Evolutionary conservation across 176 grass and related monocot genomes (phyloP), one percentile per base, ranked within the genome.

Genomic region (Phoenix roebelenii): DNA sequence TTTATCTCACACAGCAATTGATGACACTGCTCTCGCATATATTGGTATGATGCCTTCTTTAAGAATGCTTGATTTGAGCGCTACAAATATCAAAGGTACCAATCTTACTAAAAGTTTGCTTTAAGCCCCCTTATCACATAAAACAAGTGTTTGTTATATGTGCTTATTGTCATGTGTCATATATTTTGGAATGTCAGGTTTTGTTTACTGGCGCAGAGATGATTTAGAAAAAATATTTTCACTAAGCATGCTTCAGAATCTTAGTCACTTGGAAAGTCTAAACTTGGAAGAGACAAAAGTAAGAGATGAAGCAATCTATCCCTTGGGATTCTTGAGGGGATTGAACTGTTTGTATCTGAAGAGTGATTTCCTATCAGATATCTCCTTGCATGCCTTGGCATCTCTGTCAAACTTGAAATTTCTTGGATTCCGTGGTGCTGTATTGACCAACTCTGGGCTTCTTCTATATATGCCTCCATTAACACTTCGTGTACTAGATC

Each of bases 331-430:
- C 32, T 50, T 85, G 4, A 66, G 64, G 70, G 74, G 75, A 55
- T 58, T 97, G 50, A 83, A 83, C 51, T 85, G 71, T 72, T 60
- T 97, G 68, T 88, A 80, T 75, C 54, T 97, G 50, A 91, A 80
- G 76, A 91, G 93, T 77, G 78, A 88, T 75, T 80, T 75, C 69
- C 69, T 97, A 26, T 91, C 87, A 58, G 81, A 97, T 77, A 25
- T 78, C 18, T 76, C 66, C 16, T 78, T 91, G 69, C 78, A 80
- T 74, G 65, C 48, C 19, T 50, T 91, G 15, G 76, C 77, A 28
- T 73, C 72, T 61, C 63, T 78, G 30, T 63, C 75, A 32, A 82
- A 72, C 49, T 76, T 91, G 73, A 80, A 75, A 52, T 66, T 73
- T 64, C 81, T 97, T 62, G 92, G 84, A 50, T 91, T 88, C 70